Conservation (phyloP, 176 grass and related monocot genomes). For the Poa annua region DNA sequence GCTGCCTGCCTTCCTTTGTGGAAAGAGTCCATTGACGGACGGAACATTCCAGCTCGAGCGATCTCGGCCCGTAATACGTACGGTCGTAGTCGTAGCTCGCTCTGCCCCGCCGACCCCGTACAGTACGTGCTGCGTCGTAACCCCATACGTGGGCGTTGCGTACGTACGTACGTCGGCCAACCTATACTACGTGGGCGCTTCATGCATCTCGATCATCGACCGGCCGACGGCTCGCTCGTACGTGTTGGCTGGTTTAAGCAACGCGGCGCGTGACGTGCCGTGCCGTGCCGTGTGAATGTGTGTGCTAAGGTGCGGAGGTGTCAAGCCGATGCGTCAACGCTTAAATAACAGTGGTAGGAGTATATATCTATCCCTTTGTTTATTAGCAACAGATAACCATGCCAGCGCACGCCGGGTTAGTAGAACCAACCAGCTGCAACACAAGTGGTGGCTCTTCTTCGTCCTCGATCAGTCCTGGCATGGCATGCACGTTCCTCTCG, state of each 20-base stretch:
- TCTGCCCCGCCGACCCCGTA: no score
- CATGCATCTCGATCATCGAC: not conserved
- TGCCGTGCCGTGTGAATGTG: not conserved
- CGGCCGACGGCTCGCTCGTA: not conserved
- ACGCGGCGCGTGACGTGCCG: conserved; percentile 29
- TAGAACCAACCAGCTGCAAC: not conserved
- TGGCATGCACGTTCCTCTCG: not conserved
- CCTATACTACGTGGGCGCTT: conserved; percentile 7
- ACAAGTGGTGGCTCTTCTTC: not conserved
- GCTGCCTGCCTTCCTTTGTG: not conserved
- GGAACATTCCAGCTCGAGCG: no score
- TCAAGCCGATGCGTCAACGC: conserved; percentile 10
- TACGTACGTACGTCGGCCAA: not conserved
- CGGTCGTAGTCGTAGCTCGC: no score
- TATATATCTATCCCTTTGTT: not conserved
- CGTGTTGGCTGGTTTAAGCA: not conserved
- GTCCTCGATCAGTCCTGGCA: not conserved
- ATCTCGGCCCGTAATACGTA: no score
- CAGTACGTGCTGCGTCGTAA: no score
- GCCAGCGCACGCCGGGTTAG: not conserved
- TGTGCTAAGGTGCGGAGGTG: not conserved
- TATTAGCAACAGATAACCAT: not conserved
- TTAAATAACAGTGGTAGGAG: no score
- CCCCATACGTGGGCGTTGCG: conserved; percentile 21
- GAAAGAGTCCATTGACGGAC: not conserved